These are phyloP conservation scores for Scolecobasidium constrictum DNA, from an alignment of 2,329 filamentous ascomycete genomes.

Conservation along the genomic window DNA sequence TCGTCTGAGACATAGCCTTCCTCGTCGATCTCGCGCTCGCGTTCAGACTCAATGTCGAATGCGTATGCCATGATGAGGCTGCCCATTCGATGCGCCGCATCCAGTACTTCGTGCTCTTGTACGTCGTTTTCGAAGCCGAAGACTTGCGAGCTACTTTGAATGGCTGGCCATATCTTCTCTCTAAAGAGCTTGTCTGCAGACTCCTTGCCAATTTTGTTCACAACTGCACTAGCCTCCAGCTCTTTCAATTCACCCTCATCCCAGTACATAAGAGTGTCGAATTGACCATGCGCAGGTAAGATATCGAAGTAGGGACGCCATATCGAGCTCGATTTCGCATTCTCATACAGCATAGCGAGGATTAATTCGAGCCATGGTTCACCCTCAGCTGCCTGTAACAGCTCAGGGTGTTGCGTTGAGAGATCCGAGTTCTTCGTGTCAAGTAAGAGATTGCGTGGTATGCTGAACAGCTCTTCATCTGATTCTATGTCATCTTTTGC, in stretches of 20 bases:
- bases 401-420: constrained; percentile 36
- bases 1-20: constrained; percentile 37
- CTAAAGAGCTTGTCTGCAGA: constrained; percentile 61
- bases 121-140: constrained; percentile 26
- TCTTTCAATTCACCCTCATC: constrained; percentile 54
- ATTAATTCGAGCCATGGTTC: constrained; percentile 51
- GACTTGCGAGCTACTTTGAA: constrained; percentile 25
- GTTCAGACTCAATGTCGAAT: constrained; percentile 59
- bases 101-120: constrained; percentile 33
- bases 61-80: constrained; percentile 89
- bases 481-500: not conserved
- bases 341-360: constrained; percentile 66
- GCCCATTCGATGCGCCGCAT: constrained; percentile 66
- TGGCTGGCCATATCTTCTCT: constrained; percentile 43
- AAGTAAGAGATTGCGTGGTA: constrained; percentile 62
- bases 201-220: constrained; percentile 63
- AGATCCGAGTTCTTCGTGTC: constrained; percentile 63
- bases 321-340: constrained; percentile 44
- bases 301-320: constrained; percentile 75
- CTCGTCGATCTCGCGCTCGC: constrained; percentile 44
- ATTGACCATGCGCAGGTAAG: constrained; percentile 47
- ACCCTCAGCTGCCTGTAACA: constrained; percentile 18
- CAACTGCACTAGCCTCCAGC: constrained; percentile 68
- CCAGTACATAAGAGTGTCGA: constrained; percentile 92
- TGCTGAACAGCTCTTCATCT: constrained; percentile 55